Base-by-base conservation (phyloP, 192 early-diverging fungal species). In the Chytriomyces sp. region DNA sequence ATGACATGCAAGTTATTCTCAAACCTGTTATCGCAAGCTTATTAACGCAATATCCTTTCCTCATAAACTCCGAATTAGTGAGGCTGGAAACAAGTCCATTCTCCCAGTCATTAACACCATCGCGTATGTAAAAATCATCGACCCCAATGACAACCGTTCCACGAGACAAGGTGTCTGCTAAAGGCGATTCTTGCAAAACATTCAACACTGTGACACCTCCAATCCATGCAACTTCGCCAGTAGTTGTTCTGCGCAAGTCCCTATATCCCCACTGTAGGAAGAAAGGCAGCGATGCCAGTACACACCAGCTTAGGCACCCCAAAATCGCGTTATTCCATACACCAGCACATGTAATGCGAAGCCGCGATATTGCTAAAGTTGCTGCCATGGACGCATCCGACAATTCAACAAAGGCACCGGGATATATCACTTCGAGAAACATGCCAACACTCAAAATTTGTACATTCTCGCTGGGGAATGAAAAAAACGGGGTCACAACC, bases 321-420 rank as follows among this genome's bases (percentile, higher is more conserved):
- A 93, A 47, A 0, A 91, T 77, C 7, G 81, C 64, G 69, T 93
- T 93, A 65, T 93, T 91, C 91, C 90, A 92, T 1, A 93, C 92
- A 26, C 92, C 92, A 0, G 92, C 92, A 76, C 92, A 93, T 5
- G 91, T 82, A 28, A 93, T 87, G 26, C 84, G 78, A 35, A 93
- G 79, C 60, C 87, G 86, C 47, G 82, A 77, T 0, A 81, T 28
- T 18, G 89, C 84, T 5, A 81, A 75, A 45, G 88, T 70, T 18
- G 80, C 59, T 16, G 74, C 61, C 28, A 93, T 64, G 24, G 74
- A 66, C 43, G 83, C 74, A 5, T 85, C 69, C 2, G 85, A 82
- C 28, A 93, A 75, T 65, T 90, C 85, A 61, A 93, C 92, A 86
- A 93, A 93, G 44, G 92, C 92, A 75, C 92, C 92, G 1, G 92